These are phyloP conservation scores for Trichopus zeylanicus DNA, from an alignment of 116 monocot species.

Conservation along the genomic window DNA sequence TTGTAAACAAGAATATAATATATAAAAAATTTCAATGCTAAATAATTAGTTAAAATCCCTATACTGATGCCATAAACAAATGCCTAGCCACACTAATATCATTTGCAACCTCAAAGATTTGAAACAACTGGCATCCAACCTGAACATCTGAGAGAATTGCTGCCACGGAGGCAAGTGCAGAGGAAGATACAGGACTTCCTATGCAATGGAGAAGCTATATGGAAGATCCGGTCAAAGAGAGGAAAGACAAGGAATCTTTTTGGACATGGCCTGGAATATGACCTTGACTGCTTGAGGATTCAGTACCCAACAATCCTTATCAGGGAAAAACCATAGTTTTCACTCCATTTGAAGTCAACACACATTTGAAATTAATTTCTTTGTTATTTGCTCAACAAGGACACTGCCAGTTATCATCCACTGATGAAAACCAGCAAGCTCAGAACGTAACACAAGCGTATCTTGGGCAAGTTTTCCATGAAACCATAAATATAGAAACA, in stretches of 20 bases:
- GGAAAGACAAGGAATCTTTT: constrained; percentile 62
- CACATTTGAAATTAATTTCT: not conserved
- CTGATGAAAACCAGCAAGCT: constrained; percentile 97
- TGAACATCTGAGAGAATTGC: constrained; percentile 70
- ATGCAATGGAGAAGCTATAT: constrained; percentile 73
- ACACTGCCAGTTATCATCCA: constrained; percentile 77
- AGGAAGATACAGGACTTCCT: constrained; percentile 75
- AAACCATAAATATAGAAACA: not conserved
- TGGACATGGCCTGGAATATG: constrained; percentile 65
- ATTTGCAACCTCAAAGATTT: constrained; percentile 23
- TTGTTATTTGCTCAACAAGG: constrained; percentile 18
- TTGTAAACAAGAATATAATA: too few relatives aligned
- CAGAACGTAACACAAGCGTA: constrained; percentile 72
- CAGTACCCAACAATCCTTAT: constrained; percentile 57
- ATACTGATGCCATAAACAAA: too few relatives aligned
- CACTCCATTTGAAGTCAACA: too few relatives aligned
- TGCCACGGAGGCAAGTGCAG: constrained; percentile 64
- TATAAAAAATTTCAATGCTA: too few relatives aligned
- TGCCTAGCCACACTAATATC: not conserved
- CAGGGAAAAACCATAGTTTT: constrained; percentile 21
- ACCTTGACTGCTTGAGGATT: constrained; percentile 52
- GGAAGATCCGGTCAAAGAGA: constrained; percentile 59
- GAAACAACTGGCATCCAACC: constrained; percentile 68
- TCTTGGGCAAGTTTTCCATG: constrained; percentile 41
- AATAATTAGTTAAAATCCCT: too few relatives aligned